Evolutionary conservation across 1,139 yeast genomes (phyloP).

Genomic region (Suhomyces choctaworum): DNA sequence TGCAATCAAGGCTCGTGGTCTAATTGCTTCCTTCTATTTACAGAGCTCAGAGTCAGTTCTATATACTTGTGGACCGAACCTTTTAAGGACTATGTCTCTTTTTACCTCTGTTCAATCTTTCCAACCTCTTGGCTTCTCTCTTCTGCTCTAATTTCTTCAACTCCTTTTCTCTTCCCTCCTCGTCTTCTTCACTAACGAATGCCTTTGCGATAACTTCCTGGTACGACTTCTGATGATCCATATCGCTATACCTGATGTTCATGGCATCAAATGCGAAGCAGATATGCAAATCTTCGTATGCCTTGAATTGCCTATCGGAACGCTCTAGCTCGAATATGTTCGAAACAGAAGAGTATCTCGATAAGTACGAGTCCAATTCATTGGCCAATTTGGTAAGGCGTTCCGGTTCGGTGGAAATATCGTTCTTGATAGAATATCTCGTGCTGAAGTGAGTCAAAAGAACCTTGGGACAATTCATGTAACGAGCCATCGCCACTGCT

Average conservation of each 20-base stretch:
- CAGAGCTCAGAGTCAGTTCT: too few species aligned
- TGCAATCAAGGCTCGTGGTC: too few species aligned
- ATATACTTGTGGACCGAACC: too few species aligned
- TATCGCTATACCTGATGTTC: conserved; percentile 30
- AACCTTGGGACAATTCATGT: conserved; percentile 71
- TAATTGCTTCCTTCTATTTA: too few species aligned
- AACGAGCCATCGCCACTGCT: conserved; percentile 68
- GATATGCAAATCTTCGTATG: conserved; percentile 34
- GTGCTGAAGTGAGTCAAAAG: conserved; percentile 92
- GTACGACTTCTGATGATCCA: conserved; percentile 21
- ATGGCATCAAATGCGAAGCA: conserved; percentile 47
- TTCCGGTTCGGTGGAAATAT: conserved; percentile 30
- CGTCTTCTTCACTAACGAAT: conserved; percentile 19
- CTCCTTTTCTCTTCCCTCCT: conserved; percentile 22
- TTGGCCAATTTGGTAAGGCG: conserved; percentile 25
- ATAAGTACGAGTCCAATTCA: conserved; percentile 29
- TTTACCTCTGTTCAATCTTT: conserved; percentile 24
- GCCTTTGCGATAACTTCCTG: conserved; percentile 21
- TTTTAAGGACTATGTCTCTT: conserved; percentile 6
- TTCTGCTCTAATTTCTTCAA: conserved; percentile 28
- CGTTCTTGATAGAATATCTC: conserved; percentile 73
- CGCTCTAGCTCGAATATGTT: conserved; percentile 29
- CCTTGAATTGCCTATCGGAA: conserved; percentile 12
- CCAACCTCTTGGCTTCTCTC: conserved; percentile 38
- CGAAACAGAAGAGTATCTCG: conserved; percentile 20